Evolutionary conservation across 2,329 filamentous ascomycete species (phyloP).

Genomic region (Metarhizium humberi): DNA sequence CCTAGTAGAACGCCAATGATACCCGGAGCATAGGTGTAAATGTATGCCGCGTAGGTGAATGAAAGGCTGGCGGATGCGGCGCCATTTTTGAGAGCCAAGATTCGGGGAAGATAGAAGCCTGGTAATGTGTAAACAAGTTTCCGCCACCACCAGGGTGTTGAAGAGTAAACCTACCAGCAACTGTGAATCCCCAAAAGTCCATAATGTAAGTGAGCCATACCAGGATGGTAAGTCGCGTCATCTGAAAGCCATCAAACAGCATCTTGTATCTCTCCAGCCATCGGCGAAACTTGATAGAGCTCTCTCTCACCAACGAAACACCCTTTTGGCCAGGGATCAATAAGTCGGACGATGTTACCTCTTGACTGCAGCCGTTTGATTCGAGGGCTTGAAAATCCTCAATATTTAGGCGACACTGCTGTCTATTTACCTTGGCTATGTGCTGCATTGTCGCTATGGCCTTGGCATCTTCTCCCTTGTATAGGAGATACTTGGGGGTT

Average conservation of each 20-base stretch:
- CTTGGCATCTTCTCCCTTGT: conserved; percentile 26
- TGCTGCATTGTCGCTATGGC: conserved; percentile 32
- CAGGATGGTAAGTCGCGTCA: conserved; percentile 25
- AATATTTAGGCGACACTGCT: conserved; percentile 23
- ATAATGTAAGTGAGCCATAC: conserved; percentile 29
- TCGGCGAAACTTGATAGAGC: conserved; percentile 1
- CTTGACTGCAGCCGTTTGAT: conserved; percentile 5
- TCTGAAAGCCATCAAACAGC: conserved; percentile 21
- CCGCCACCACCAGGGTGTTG: not conserved
- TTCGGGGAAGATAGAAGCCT: conserved; percentile 36
- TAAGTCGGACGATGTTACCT: not conserved
- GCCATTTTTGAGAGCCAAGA: conserved; percentile 42
- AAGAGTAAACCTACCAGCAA: conserved; percentile 18
- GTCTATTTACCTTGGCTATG: conserved; percentile 21
- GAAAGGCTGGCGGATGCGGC: conserved; percentile 30
- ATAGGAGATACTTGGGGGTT: conserved; percentile 31
- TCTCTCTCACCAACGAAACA: not conserved
- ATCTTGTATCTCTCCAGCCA: conserved; percentile 20
- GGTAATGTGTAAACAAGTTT: too few species aligned
- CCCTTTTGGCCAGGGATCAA: too few species aligned
- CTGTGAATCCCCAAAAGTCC: conserved; percentile 29
- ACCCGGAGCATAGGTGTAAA: conserved; percentile 44
- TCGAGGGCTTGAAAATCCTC: conserved; percentile 24
- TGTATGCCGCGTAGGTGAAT: conserved; percentile 41
- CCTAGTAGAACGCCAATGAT: conserved; percentile 41